Evolutionary conservation across 805 yeast genomes (phyloP), one percentile per base, ranked within the genome.

Genomic region (Yarrowia phangngaensis): DNA sequence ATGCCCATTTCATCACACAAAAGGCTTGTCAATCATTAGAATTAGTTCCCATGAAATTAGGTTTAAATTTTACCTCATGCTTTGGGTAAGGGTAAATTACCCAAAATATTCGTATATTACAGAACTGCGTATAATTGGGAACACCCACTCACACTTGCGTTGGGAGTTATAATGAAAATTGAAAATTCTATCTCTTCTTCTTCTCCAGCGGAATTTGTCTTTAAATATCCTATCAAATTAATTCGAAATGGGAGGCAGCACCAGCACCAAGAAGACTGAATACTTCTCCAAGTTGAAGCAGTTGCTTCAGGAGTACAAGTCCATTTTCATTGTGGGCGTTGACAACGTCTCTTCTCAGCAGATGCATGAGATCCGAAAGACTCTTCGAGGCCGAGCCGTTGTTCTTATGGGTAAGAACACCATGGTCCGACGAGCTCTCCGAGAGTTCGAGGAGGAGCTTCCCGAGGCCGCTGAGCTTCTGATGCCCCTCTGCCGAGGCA

Each of bases 371-470:
- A 80, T 88, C 79, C 88, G 99, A 84, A 88, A 84, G 80, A 74
- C 87, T 60, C 82, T 92, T 68, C 88, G 99, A 79, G 85, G 87
- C 62, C 84, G 80, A 55, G 98, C 92, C 68, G 92, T 85, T 63
- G 89, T 92, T 62, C 78, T 92, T 68, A 92, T 92, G 98, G 99
- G 99, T 79, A 92, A 92, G 85, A 92, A 92, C 96, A 92, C 99
- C 81, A 90, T 92, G 97, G 95, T 92, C 62, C 87, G 99, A 80
- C 88, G 97, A 78, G 99, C 98, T 70, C 77, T 92, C 80, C 88
- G 98, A 78, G 97, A 92, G 66, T 84, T 71, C 70, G 98, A 92
- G 79, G 88, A 83, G 73, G 48, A 41, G 34, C 48, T 41, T 24
- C 48, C 48, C 48, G 48, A 41, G 48, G 35, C 28, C 20, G 31